Evolutionary conservation across 2,329 filamentous ascomycete genomes (phyloP).

Genomic region (Ceratocystis alfenasii): DNA sequence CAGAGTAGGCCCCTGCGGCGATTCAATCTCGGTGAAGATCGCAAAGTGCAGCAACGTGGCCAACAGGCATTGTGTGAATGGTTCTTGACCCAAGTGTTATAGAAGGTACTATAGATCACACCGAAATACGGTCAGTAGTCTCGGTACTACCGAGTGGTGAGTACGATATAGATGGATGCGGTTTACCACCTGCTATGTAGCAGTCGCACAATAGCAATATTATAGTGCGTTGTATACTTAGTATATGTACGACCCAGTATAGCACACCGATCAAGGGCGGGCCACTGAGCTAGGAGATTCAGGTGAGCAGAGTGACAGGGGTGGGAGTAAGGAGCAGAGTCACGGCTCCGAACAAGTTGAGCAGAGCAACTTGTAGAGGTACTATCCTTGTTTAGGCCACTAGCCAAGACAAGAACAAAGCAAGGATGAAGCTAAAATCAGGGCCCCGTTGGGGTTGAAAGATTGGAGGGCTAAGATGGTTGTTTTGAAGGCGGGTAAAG

Average conservation of each 20-base stretch:
- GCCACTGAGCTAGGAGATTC: not conserved
- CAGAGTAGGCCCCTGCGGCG: not conserved
- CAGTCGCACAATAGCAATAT: not conserved
- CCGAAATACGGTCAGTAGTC: conserved; percentile 2
- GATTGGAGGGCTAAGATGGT: not conserved
- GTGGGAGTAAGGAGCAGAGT: not conserved
- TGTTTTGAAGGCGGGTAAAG: conserved; percentile 22
- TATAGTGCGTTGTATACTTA: not conserved
- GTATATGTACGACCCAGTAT: not conserved
- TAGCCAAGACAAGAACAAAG: not conserved
- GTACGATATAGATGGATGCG: not conserved
- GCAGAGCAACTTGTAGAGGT: not conserved
- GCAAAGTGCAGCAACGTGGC: not conserved
- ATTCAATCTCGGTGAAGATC: not conserved
- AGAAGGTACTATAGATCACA: not conserved
- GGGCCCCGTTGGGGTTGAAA: conserved; percentile 1
- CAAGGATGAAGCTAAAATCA: conserved; percentile 9
- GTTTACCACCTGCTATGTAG: not conserved
- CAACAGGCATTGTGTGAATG: not conserved
- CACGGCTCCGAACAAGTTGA: conserved; percentile 6
- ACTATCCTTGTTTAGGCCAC: not conserved
- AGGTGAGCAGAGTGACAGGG: conserved; percentile 5
- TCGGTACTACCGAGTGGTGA: not conserved
- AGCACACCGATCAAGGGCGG: conserved; percentile 7
- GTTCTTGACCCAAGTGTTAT: not conserved